Evolutionary conservation across 2,329 filamentous ascomycete genomes (phyloP), one percentile per base, ranked within the genome.

Genomic region (Cercospora brassicicola): DNA sequence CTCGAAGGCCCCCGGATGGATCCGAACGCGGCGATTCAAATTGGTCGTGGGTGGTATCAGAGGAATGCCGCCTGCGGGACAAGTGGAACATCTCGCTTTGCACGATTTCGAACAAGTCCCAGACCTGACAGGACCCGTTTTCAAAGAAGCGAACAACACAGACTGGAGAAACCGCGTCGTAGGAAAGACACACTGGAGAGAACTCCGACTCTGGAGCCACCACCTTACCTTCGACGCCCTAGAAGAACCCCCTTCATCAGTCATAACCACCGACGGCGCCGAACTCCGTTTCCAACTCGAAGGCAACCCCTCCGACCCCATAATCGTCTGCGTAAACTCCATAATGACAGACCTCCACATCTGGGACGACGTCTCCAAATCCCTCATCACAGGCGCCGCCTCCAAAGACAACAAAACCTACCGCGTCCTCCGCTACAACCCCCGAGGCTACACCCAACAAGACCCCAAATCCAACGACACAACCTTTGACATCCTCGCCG

Each of bases 271-370:
- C 0, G 92, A 96, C 75, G 88, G 88, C 1, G 88, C 93, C 5
- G 78, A 82, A 2, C 85, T 96, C 13, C 88, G 88, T 0, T 96
- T 92, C 80, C 86, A 88, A 13, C 85, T 96, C 1, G 91, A 95
- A 78, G 93, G 93, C 64, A 84, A 89, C 33, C 87, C 89, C 0
- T 76, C 85, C 20, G 91, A 92, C 0, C 92, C 92, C 0, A 86
- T 90, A 0, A 84, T 96, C 10, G 88, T 92, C 20, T 90, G 94
- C 72, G 86, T 85, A 79, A 96, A 96, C 82, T 94, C 90, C 0
- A 89, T 96, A 60, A 86, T 96, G 7, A 92, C 91, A 2, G 88
- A 90, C 59, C 85, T 90, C 71, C 84, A 87, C 77, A 95, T 96
- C 86, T 96, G 93, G 93, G 90, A 95, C 73, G 83, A 84, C 1